Percentiles rank a stretch among this genome's conserved stretches.
phyloP scores from a whole-genome alignment of 768 basidiomycete genomes.

The Russula lepida region DNA sequence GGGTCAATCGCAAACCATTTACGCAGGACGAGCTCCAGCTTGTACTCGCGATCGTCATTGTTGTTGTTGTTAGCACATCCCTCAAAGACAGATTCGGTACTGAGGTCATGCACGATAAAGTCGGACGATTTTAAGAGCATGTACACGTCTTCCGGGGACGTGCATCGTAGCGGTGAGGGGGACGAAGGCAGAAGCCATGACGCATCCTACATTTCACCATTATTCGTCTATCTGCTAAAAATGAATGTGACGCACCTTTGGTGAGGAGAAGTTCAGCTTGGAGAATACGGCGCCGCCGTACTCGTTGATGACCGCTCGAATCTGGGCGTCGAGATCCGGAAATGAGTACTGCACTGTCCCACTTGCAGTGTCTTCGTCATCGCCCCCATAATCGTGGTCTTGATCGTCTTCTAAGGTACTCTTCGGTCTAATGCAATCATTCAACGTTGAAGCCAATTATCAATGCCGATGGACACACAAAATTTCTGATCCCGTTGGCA shows the following conservation, averaged over 20 bases:
- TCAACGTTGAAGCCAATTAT: neutral
- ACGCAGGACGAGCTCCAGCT: slow-evolving; percentile 76
- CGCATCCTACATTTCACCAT: slow-evolving; percentile 58
- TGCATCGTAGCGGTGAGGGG: slow-evolving; percentile 72
- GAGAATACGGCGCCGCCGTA: slow-evolving; percentile 87
- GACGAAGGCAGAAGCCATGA: slow-evolving; percentile 83
- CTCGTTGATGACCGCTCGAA: slow-evolving; percentile 51
- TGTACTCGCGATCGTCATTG: slow-evolving; percentile 30
- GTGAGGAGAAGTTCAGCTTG: slow-evolving; percentile 95
- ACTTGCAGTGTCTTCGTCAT: slow-evolving; percentile 31
- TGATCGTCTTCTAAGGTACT: slow-evolving; percentile 49
- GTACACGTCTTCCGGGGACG: slow-evolving; percentile 83
- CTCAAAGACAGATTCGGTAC: slow-evolving; percentile 52
- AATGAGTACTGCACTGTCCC: slow-evolving; percentile 46
- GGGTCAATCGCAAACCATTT: slow-evolving; percentile 86
- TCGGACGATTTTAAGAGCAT: slow-evolving; percentile 88
- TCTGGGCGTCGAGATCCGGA: slow-evolving; percentile 70
- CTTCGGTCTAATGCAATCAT: slow-evolving; percentile 37
- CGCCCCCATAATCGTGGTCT: slow-evolving; percentile 33
- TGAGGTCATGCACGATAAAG: slow-evolving; percentile 76
- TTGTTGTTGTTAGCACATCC: slow-evolving; percentile 36
- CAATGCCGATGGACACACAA: slow-evolving; percentile 38
- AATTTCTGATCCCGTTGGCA: slow-evolving; percentile 78
- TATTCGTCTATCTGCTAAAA: neutral
- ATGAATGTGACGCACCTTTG: slow-evolving; percentile 46